Evolutionary conservation across 176 grass and related monocot genomes (phyloP).

Genomic region (Carex cristatella): DNA sequence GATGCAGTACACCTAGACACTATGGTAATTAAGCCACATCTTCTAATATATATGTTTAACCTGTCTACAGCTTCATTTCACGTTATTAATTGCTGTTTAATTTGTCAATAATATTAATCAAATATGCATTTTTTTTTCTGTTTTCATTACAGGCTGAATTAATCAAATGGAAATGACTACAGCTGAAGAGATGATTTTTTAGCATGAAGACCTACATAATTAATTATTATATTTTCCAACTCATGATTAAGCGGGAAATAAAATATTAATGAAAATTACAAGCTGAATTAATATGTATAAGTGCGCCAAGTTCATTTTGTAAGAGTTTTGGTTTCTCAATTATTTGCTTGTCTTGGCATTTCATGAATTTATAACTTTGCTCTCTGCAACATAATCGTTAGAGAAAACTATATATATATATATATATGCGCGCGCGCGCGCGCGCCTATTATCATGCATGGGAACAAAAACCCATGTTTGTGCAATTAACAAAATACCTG

Average conservation of each 20-base stretch:
- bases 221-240: not conserved
- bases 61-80: not conserved
- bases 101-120: not conserved
- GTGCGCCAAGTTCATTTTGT: not conserved
- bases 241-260: not conserved
- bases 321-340: not conserved
- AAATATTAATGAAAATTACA: not conserved
- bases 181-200: not conserved
- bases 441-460: not conserved
- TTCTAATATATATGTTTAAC: not conserved
- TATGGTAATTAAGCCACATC: constrained; percentile 25
- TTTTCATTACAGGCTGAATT: not conserved
- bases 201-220: not conserved
- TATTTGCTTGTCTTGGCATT: not conserved
- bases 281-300: not conserved
- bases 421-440: too few relatives aligned
- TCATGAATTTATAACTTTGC: not conserved
- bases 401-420: too few relatives aligned
- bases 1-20: constrained; percentile 63
- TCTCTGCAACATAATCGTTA: not conserved
- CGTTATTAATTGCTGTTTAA: not conserved
- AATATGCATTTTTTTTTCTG: not conserved
- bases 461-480: not conserved
- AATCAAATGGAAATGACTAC: not conserved
- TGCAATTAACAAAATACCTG: not conserved